These are phyloP conservation scores for Lipomyces kockii DNA, from an alignment of 805 yeast species.

Conservation along the genomic window DNA sequence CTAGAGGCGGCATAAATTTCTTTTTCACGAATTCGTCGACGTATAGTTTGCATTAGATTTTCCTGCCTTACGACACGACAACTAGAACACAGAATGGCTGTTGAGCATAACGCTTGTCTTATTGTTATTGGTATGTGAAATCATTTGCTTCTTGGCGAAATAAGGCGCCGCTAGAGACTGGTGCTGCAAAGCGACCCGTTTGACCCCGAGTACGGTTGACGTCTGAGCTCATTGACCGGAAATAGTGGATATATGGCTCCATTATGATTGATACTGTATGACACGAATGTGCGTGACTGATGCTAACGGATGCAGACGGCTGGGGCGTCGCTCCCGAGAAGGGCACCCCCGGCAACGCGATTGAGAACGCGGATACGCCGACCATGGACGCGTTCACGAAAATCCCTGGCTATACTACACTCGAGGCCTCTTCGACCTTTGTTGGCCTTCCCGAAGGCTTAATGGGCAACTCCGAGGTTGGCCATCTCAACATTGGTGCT, in stretches of 20 bases:
- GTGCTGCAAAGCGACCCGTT: no score
- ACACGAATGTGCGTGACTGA: not conserved
- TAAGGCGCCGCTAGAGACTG: not conserved
- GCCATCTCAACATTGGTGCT: constrained; percentile 39
- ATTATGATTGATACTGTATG: not conserved
- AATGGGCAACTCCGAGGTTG: constrained; percentile 40
- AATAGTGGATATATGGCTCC: not conserved
- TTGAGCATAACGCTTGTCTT: constrained; percentile 34
- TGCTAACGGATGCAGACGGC: constrained; percentile 28
- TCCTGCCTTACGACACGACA: not conserved
- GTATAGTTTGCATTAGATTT: no score
- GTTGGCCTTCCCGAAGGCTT: constrained; percentile 40
- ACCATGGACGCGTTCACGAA: constrained; percentile 32
- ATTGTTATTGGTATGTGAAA: constrained; percentile 35
- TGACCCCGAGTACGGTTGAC: not conserved
- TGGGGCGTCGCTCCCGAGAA: constrained; percentile 34
- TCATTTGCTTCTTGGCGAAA: not conserved
- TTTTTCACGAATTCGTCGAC: no score
- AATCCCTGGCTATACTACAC: constrained; percentile 33
- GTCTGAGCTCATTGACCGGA: not conserved
- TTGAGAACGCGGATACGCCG: constrained; percentile 37
- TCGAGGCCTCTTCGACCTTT: constrained; percentile 36
- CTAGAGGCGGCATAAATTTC: no score
- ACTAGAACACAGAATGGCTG: constrained; percentile 4
- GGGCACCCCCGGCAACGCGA: constrained; percentile 36